Percentiles rank a stretch among this genome's conserved stretches.
Evolutionary conservation across 225 moss, liverwort and hornwort species (phyloP).

Genomic region (Climacium dendroides): DNA sequence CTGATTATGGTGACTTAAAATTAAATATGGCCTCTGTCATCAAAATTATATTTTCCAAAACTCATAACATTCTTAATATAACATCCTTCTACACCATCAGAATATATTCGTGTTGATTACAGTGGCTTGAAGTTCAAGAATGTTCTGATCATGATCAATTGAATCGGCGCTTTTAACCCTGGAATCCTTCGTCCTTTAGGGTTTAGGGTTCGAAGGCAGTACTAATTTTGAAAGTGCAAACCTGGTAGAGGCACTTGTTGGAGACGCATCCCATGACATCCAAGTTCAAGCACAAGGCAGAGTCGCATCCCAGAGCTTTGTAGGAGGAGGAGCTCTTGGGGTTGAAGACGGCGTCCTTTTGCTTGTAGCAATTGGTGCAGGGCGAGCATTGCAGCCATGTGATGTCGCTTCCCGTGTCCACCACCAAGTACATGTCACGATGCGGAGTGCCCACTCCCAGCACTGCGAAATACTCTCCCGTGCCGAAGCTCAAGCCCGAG

Average conservation of each 20-base stretch:
- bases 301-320: constrained; percentile 3
- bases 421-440: not conserved
- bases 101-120: not conserved
- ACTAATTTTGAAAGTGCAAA: not conserved
- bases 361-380: constrained; percentile 28
- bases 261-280: constrained; percentile 10
- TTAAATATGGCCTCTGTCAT: not conserved
- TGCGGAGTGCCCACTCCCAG: constrained; percentile 25
- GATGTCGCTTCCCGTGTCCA: constrained; percentile 42
- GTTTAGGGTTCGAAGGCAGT: not conserved
- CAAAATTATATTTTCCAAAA: not conserved
- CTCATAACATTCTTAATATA: not conserved
- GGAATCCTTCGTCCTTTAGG: not conserved
- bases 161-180: not conserved
- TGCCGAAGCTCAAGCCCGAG: constrained; percentile 22
- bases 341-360: constrained; percentile 7
- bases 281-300: constrained; percentile 13
- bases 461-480: constrained; percentile 16
- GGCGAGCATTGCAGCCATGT: constrained; percentile 38
- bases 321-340: constrained; percentile 22
- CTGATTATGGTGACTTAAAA: not conserved
- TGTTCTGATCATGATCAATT: not conserved
- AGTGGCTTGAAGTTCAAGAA: not conserved
- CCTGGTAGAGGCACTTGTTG: constrained; percentile 31
- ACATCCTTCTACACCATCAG: not conserved